Conservation (phyloP, 139 green algal species). For the Cymbomonas tetramitiformis region DNA sequence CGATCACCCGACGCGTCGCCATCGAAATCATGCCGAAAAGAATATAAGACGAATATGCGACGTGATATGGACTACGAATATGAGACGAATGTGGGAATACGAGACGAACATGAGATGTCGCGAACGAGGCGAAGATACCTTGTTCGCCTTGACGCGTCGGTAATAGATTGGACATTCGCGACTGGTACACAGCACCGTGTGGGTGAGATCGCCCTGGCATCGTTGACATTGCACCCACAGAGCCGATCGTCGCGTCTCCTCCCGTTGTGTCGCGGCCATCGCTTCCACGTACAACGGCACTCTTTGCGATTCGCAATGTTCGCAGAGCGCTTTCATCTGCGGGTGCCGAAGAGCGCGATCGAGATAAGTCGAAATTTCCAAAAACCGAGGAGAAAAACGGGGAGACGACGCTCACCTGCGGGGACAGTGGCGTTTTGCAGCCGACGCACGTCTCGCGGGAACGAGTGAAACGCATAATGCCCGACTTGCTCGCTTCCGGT, state of each 20-base stretch:
- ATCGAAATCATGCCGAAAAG: no score
- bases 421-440: slow-evolving; percentile 57
- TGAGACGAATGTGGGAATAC: no score
- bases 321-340: slow-evolving; percentile 61
- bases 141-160: slow-evolving; percentile 81
- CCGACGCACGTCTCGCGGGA: slow-evolving; percentile 56
- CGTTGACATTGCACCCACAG: slow-evolving; percentile 96
- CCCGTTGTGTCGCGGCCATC: slow-evolving; percentile 56
- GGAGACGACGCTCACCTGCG: no score
- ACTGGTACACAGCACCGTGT: slow-evolving; percentile 88
- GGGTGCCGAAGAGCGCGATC: no score
- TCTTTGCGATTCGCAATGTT: slow-evolving; percentile 33
- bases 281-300: slow-evolving; percentile 11
- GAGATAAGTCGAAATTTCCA: no score
- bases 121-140: no score
- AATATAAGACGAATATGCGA: no score
- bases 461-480: slow-evolving; percentile 95
- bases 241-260: slow-evolving; percentile 46
- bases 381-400: no score
- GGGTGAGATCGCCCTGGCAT: slow-evolving; percentile 79
- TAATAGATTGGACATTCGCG: slow-evolving; percentile 99
- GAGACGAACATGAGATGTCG: no score
- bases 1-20: no score
- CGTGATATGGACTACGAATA: no score
- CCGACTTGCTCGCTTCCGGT: slow-evolving; percentile 46